Evolutionary conservation across 768 basidiomycete species (phyloP).

Genomic region (Sutorius australiensis): DNA sequence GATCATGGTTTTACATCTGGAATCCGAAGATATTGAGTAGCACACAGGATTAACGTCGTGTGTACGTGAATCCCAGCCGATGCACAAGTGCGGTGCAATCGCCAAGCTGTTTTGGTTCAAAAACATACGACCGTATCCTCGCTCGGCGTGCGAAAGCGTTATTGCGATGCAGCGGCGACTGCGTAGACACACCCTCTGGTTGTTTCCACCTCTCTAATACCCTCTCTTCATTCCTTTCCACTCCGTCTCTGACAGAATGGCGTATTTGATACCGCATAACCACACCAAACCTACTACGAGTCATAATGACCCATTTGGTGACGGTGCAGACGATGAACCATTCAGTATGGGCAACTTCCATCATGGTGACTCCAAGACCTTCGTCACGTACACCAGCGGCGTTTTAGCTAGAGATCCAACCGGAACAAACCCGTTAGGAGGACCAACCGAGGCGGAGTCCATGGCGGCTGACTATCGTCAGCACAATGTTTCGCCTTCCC

Average conservation of each 20-base stretch:
- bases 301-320: conserved; percentile 26
- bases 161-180: neutral
- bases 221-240: conserved; percentile 1
- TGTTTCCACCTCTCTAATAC: neutral
- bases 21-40: no score
- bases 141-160: conserved; percentile 20
- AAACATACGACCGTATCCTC: no score
- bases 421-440: neutral
- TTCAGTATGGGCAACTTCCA: conserved; percentile 12
- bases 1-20: neutral
- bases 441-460: conserved; percentile 21
- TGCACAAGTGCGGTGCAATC: no score
- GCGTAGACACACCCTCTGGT: neutral
- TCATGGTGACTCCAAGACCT: conserved; percentile 19
- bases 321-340: conserved; percentile 22
- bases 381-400: conserved; percentile 21
- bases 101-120: no score
- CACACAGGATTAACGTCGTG: no score
- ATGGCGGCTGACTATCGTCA: conserved; percentile 29
- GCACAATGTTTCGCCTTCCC: conserved; percentile 13
- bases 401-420: conserved; percentile 12
- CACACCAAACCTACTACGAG: conserved; percentile 8
- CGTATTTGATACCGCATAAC: conserved; percentile 11
- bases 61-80: no score
- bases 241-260: conserved; percentile 29